phyloP scores from a whole-genome alignment of 371 early-diverging fungal genomes.

The Cladochytrium tenue region DNA sequence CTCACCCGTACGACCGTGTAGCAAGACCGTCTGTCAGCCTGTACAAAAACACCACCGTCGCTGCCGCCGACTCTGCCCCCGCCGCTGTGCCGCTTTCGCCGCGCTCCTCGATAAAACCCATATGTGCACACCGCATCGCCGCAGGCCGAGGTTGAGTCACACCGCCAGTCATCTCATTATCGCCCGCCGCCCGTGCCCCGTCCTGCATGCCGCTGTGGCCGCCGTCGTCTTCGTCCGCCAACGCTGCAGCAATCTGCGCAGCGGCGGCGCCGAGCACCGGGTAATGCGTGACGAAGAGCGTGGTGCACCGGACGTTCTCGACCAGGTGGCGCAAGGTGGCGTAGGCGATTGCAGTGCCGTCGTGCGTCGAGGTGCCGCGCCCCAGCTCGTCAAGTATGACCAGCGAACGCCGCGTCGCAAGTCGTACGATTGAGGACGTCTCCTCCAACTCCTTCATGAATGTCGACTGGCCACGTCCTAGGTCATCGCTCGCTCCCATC shows the following conservation, averaged over 20 bases:
- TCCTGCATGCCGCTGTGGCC: too few species aligned
- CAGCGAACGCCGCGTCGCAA: constrained; percentile 91
- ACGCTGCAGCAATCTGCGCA: not conserved
- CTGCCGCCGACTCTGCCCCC: not conserved
- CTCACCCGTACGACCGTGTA: constrained; percentile 72
- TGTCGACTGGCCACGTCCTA: constrained; percentile 96
- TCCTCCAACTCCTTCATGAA: constrained; percentile 99
- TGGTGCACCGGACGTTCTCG: constrained; percentile 81
- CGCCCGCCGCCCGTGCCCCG: too few species aligned
- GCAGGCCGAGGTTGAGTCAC: too few species aligned
- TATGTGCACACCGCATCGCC: constrained; percentile 67
- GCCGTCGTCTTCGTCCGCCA: too few species aligned
- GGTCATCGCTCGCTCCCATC: constrained; percentile 96
- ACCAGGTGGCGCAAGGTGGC: constrained; percentile 89
- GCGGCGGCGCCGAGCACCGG: not conserved
- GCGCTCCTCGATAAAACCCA: constrained; percentile 68
- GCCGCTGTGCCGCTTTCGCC: constrained; percentile 11
- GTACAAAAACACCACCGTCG: constrained; percentile 68
- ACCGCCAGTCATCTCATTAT: too few species aligned
- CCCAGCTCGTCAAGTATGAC: constrained; percentile 99
- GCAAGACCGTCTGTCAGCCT: constrained; percentile 80
- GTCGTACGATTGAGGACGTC: constrained; percentile 89
- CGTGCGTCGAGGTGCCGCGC: constrained; percentile 97
- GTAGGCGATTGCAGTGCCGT: constrained; percentile 97
- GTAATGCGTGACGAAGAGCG: constrained; percentile 98